A percentile compares a stretch with the other conserved stretches of the same genome.
phyloP scores from a whole-genome alignment of 2,329 filamentous ascomycete genomes.

The Karstenula rhodostoma region DNA sequence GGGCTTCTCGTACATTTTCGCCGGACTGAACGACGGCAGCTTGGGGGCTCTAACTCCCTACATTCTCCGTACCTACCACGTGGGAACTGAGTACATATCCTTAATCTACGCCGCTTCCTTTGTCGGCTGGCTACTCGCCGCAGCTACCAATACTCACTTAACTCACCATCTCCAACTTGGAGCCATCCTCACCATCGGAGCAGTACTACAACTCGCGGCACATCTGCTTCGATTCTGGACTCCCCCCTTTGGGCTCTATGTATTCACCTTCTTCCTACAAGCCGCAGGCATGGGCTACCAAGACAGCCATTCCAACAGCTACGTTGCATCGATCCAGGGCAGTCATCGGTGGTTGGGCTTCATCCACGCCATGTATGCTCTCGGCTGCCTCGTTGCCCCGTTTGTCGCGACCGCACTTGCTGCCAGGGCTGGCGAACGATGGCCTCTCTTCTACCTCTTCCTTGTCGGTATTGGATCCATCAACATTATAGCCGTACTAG shows the following conservation, averaged over 20 bases:
- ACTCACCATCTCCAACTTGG: constrained; percentile 63
- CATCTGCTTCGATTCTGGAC: constrained; percentile 65
- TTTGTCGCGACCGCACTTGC: constrained; percentile 53
- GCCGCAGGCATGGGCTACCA: constrained; percentile 69
- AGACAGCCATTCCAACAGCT: constrained; percentile 70
- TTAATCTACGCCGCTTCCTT: constrained; percentile 66
- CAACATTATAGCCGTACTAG: constrained; percentile 58
- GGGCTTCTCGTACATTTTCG: constrained; percentile 70
- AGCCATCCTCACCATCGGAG: constrained; percentile 64
- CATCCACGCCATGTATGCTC: constrained; percentile 69
- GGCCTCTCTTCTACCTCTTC: constrained; percentile 66
- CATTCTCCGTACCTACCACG: constrained; percentile 64
- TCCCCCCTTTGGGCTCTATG: constrained; percentile 66
- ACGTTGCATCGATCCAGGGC: constrained; percentile 60
- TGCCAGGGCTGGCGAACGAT: constrained; percentile 55
- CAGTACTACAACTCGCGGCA: constrained; percentile 62
- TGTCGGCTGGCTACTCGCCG: constrained; percentile 66
- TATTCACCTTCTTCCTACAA: constrained; percentile 65
- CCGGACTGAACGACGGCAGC: constrained; percentile 71
- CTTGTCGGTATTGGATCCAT: constrained; percentile 61
- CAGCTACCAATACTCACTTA: constrained; percentile 64
- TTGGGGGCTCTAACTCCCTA: constrained; percentile 71
- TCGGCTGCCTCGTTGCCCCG: constrained; percentile 65
- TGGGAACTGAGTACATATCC: constrained; percentile 57
- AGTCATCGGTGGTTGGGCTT: constrained; percentile 69